These are phyloP conservation scores for Entomortierella parvispora DNA, from an alignment of 192 early-diverging fungal species.

Conservation along the genomic window DNA sequence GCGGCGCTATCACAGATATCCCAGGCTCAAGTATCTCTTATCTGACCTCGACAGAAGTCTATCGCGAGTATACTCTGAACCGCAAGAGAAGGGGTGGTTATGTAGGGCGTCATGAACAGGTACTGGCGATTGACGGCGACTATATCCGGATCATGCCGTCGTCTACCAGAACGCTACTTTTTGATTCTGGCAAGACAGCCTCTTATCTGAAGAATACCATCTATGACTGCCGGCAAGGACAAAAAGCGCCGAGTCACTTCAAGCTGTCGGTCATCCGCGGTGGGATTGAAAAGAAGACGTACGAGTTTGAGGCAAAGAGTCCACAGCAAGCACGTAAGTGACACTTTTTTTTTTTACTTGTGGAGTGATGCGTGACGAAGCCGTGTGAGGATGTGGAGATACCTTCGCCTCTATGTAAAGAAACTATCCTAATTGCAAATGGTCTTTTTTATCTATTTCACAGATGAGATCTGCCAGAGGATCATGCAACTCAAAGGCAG, in stretches of 20 bases:
- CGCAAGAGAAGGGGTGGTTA: conserved; percentile 86
- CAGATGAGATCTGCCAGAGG: conserved; percentile 45
- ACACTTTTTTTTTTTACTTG: neutral
- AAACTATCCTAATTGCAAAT: neutral
- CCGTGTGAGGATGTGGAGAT: neutral
- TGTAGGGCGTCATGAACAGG: conserved; percentile 83
- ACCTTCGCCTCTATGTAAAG: neutral
- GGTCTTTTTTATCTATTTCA: neutral
- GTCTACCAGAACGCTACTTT: conserved; percentile 76
- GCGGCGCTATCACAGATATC: conserved; percentile 26
- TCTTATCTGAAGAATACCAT: conserved; percentile 32
- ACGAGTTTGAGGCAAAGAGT: conserved; percentile 81
- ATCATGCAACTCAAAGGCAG: conserved; percentile 52
- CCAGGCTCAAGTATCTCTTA: conserved; percentile 47
- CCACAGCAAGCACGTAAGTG: conserved; percentile 72
- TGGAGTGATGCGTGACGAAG: neutral
- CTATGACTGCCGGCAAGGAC: conserved; percentile 71
- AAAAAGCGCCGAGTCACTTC: conserved; percentile 74
- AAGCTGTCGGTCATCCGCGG: conserved; percentile 71
- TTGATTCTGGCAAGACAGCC: conserved; percentile 87
- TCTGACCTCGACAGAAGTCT: conserved; percentile 42
- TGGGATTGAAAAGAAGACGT: conserved; percentile 74
- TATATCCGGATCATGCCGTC: conserved; percentile 90
- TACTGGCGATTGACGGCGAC: conserved; percentile 95
- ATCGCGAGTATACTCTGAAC: conserved; percentile 78